phyloP scores from a whole-genome alignment of 352 stramenopile species.

The Pythium sukuiense region DNA sequence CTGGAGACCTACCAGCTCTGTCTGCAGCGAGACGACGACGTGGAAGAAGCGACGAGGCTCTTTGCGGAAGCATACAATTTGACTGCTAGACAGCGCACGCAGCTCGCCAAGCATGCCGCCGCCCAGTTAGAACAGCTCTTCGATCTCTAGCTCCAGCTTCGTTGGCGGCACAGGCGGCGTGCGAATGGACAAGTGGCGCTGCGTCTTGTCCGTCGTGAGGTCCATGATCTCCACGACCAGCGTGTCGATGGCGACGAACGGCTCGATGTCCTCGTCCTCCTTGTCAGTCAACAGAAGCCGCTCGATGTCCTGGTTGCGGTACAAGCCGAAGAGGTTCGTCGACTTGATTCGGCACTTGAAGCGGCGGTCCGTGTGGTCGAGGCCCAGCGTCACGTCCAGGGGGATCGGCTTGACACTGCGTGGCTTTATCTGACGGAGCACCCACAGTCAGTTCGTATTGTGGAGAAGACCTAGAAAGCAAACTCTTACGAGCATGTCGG shows the following conservation, averaged over 20 bases:
- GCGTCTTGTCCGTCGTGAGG: constrained; percentile 57
- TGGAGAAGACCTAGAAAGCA: not conserved
- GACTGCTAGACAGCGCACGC: constrained; percentile 26
- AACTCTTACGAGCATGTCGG: constrained; percentile 50
- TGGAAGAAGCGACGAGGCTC: constrained; percentile 21
- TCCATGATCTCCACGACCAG: constrained; percentile 73
- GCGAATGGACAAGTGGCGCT: constrained; percentile 52
- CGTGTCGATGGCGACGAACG: constrained; percentile 61
- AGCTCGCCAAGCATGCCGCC: constrained; percentile 34
- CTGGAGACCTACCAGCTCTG: constrained; percentile 40
- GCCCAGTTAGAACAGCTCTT: constrained; percentile 65
- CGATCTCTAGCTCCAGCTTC: constrained; percentile 59
- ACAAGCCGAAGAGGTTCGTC: constrained; percentile 63
- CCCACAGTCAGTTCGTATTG: not conserved
- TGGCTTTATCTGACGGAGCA: constrained; percentile 54
- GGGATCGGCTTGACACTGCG: constrained; percentile 39
- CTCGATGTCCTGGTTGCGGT: constrained; percentile 64
- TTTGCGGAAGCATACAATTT: constrained; percentile 39
- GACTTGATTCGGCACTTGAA: constrained; percentile 79
- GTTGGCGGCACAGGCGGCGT: constrained; percentile 31
- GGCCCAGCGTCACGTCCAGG: constrained; percentile 61
- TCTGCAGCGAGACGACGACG: constrained; percentile 36
- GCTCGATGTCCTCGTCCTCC: constrained; percentile 31
- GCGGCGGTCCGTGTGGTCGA: constrained; percentile 47
- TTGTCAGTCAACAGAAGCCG: constrained; percentile 32